A percentile compares a stretch with the other conserved stretches of the same genome.
Evolutionary conservation across 2,329 filamentous ascomycete genomes (phyloP).

Genomic region (Neonectria faginata): DNA sequence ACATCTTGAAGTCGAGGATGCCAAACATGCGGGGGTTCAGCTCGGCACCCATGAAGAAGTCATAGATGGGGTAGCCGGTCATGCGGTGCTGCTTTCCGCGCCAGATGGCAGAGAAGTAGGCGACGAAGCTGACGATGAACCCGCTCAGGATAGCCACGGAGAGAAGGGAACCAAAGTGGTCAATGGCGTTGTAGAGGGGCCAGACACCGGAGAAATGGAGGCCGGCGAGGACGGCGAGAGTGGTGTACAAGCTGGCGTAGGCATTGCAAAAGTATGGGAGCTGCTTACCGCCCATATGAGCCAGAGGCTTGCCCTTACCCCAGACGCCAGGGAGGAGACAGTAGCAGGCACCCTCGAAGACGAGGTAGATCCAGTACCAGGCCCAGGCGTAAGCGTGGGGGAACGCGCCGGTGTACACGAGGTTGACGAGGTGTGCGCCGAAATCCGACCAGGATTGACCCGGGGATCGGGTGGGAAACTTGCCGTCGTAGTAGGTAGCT

Average conservation of each 20-base stretch:
- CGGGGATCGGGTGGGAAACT: constrained; percentile 74
- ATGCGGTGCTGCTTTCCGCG: constrained; percentile 91
- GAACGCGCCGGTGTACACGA: constrained; percentile 87
- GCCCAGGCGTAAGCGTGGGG: constrained; percentile 85
- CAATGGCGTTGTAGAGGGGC: constrained; percentile 89
- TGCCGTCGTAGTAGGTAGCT: constrained; percentile 89
- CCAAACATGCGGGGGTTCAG: constrained; percentile 89
- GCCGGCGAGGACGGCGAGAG: constrained; percentile 74
- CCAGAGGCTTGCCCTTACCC: constrained; percentile 87
- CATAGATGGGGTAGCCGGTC: constrained; percentile 86
- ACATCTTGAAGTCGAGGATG: constrained; percentile 95
- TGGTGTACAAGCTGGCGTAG: constrained; percentile 87
- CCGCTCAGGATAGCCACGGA: constrained; percentile 93
- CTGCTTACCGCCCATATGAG: constrained; percentile 85
- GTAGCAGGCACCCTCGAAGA: constrained; percentile 87
- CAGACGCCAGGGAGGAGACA: constrained; percentile 88
- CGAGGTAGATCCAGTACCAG: constrained; percentile 94
- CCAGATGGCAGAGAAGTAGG: constrained; percentile 85
- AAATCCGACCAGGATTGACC: constrained; percentile 80
- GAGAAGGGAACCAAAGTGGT: constrained; percentile 94
- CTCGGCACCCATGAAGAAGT: constrained; percentile 95
- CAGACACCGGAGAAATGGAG: constrained; percentile 89
- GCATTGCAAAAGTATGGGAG: constrained; percentile 95
- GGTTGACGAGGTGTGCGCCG: constrained; percentile 72
- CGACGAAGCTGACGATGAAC: constrained; percentile 83